A percentile compares a stretch with the other conserved stretches of the same genome.
Conservation (phyloP, 108 stramenopile genomes). For the Stephanodiscus minutulus region DNA sequence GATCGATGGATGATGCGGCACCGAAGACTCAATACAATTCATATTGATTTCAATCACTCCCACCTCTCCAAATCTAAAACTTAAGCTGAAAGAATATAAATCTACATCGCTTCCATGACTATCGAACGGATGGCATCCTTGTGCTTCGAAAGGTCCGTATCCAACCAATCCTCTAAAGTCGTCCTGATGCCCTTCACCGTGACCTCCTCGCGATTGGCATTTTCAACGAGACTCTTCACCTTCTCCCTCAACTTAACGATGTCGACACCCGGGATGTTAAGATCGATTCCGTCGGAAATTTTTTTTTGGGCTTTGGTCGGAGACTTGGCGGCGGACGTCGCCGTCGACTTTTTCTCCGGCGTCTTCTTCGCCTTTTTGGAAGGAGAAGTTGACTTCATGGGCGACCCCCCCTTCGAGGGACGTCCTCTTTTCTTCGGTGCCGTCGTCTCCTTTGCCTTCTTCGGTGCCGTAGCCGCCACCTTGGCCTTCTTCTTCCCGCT, state of each 20-base stretch:
- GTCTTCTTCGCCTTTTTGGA: conserved; percentile 39
- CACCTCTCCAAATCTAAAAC: too few relatives aligned
- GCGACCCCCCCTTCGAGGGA: conserved; percentile 11
- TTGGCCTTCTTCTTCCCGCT: conserved; percentile 34
- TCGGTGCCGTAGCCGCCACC: conserved; percentile 6
- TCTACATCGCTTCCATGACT: conserved; percentile 52
- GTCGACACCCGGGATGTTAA: conserved; percentile 44
- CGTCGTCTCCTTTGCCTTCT: conserved; percentile 21
- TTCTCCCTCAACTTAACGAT: conserved; percentile 36
- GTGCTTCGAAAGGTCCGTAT: conserved; percentile 38
- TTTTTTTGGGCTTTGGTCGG: conserved; percentile 2
- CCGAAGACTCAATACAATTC: background rate
- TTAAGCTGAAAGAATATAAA: background rate
- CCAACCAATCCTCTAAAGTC: conserved; percentile 46
- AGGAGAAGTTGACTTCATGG: conserved; percentile 20
- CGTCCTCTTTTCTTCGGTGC: conserved; percentile 11
- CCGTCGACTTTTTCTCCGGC: conserved; percentile 12
- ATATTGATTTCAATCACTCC: background rate
- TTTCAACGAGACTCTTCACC: conserved; percentile 34
- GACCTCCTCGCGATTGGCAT: conserved; percentile 24
- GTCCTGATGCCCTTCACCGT: conserved; percentile 43
- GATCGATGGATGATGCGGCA: background rate
- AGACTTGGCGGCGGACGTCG: background rate
- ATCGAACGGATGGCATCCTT: conserved; percentile 43
- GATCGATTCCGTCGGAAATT: conserved; percentile 18